Percentiles rank a stretch among this genome's conserved stretches.
phyloP scores from a whole-genome alignment of 257 asterid species.

The Striga asiatica region DNA sequence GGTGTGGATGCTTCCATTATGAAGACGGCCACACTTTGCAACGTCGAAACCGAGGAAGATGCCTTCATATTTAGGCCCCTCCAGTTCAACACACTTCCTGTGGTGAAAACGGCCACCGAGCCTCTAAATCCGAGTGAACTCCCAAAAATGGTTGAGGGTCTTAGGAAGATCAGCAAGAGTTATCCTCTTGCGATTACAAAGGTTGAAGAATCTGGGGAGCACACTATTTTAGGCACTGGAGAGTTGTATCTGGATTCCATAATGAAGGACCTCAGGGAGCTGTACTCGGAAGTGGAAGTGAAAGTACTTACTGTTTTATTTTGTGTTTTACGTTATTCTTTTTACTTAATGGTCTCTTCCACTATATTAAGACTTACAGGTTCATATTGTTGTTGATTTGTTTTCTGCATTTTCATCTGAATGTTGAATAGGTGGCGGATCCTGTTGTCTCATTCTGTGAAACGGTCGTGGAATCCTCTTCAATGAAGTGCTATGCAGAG shows the following conservation, averaged over 20 bases:
- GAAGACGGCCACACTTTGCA: constrained; percentile 98
- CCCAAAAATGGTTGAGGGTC: constrained; percentile 99
- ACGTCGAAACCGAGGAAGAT: constrained; percentile 67
- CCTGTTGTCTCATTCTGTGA: constrained; percentile 98
- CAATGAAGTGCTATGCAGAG: constrained; percentile 97
- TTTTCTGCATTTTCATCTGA: neutral
- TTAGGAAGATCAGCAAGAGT: constrained; percentile 95
- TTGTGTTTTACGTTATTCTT: neutral
- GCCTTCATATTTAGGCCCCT: constrained; percentile 85
- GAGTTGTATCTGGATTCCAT: constrained; percentile 89
- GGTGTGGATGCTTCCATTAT: constrained; percentile 98
- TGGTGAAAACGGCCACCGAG: constrained; percentile 97
- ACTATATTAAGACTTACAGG: neutral
- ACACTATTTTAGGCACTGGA: constrained; percentile 94
- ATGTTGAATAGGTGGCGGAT: constrained; percentile 71
- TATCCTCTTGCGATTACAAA: constrained; percentile 95
- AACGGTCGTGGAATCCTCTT: constrained; percentile 94
- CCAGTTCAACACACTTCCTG: constrained; percentile 91
- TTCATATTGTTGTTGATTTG: neutral
- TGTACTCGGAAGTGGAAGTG: constrained; percentile 97
- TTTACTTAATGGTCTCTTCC: neutral
- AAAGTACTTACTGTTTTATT: constrained; percentile 49
- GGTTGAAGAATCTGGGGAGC: constrained; percentile 98
- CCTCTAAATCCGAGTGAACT: constrained; percentile 95
- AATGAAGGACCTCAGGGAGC: constrained; percentile 98